Conservation (phyloP, 2,329 filamentous ascomycete species). For the Penicillium psychrosexuale region DNA sequence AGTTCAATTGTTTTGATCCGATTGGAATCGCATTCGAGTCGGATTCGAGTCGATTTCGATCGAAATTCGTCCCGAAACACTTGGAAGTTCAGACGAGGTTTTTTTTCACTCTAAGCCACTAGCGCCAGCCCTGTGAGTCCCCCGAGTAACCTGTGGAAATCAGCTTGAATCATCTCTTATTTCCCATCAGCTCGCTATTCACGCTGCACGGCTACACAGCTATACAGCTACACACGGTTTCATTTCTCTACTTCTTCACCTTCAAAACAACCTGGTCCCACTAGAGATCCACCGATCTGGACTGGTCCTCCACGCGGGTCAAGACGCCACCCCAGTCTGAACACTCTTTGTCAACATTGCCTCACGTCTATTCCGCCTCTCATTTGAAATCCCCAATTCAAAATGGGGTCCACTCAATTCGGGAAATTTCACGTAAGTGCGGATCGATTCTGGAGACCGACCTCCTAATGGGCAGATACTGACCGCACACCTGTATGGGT, state of each 20-base stretch:
- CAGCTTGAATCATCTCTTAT: background rate
- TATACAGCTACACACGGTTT: background rate
- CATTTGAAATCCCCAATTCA: background rate
- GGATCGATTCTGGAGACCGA: conserved; percentile 7
- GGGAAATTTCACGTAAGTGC: conserved; percentile 56
- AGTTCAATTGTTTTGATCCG: background rate
- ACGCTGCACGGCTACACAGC: background rate
- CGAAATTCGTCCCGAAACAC: background rate
- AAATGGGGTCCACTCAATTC: conserved; percentile 55
- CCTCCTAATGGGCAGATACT: conserved; percentile 16
- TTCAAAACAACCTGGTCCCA: background rate
- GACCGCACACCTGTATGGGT: conserved; percentile 22
- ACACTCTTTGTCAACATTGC: conserved; percentile 9
- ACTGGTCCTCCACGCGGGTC: conserved; percentile 6
- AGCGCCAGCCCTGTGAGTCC: conserved; percentile 12
- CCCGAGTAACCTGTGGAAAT: conserved; percentile 7
- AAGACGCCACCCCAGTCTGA: conserved; percentile 7
- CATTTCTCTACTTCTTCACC: background rate
- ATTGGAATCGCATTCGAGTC: background rate
- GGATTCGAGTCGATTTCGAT: background rate
- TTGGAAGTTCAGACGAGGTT: background rate
- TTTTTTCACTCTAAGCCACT: background rate
- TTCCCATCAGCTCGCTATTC: background rate
- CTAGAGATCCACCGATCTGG: conserved; percentile 5
- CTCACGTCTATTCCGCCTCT: conserved; percentile 5